Conservation (phyloP, 495 filamentous ascomycete species). For the Chaetomium tenue region DNA sequence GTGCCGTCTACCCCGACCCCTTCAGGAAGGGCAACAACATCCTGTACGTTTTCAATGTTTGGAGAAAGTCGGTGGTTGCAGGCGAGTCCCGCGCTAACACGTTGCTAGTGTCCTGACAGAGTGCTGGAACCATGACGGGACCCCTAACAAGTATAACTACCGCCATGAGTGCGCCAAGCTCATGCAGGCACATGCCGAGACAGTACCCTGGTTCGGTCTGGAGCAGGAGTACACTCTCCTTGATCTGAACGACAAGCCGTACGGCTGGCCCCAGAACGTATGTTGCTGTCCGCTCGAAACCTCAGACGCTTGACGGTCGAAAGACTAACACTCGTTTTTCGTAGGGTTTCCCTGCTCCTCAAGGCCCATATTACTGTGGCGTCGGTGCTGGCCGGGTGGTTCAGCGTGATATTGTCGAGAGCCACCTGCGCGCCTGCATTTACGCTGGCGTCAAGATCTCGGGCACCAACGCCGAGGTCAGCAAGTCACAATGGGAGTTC, state of each 20-base stretch:
- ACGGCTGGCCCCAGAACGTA: slow-evolving; percentile 76
- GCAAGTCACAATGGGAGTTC: slow-evolving; percentile 97
- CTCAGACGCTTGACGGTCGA: neutral
- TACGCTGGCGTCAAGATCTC: slow-evolving; percentile 91
- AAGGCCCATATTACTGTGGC: slow-evolving; percentile 99
- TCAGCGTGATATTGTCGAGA: slow-evolving; percentile 97
- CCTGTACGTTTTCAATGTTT: slow-evolving; percentile 42
- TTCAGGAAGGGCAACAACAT: slow-evolving; percentile 83
- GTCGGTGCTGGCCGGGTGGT: slow-evolving; percentile 96
- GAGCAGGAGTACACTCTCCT: slow-evolving; percentile 81
- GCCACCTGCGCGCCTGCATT: slow-evolving; percentile 96
- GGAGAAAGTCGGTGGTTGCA: slow-evolving; percentile 49
- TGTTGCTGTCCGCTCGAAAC: slow-evolving; percentile 37
- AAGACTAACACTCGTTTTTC: neutral
- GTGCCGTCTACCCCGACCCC: slow-evolving; percentile 87
- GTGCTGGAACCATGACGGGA: slow-evolving; percentile 94
- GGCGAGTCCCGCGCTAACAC: slow-evolving; percentile 39
- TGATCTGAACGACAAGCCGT: slow-evolving; percentile 79
- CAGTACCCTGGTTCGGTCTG: slow-evolving; percentile 95
- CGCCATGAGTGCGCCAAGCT: slow-evolving; percentile 64
- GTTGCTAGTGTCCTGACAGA: slow-evolving; percentile 74
- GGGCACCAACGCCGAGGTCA: slow-evolving; percentile 97
- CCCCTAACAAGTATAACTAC: slow-evolving; percentile 98
- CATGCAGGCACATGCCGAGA: slow-evolving; percentile 81
- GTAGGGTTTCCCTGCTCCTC: slow-evolving; percentile 83